Conservation (phyloP, 768 basidiomycete species). For the Rhodotorula paludigena region DNA sequence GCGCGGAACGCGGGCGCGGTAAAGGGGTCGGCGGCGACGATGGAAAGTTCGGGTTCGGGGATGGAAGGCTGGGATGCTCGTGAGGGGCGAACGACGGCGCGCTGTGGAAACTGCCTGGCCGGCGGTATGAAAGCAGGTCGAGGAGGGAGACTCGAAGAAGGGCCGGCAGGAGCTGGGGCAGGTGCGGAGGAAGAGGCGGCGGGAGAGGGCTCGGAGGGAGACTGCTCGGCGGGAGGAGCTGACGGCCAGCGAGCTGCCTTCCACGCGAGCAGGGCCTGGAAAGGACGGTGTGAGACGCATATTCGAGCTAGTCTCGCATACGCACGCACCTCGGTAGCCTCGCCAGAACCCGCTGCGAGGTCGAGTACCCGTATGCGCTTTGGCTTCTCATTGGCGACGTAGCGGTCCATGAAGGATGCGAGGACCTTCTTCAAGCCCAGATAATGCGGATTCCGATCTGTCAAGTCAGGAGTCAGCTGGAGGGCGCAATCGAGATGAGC, state of each 20-base stretch:
- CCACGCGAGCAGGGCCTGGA: conserved; percentile 15
- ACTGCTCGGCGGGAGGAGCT: not conserved
- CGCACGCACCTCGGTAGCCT: conserved; percentile 21
- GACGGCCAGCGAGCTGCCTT: conserved; percentile 12
- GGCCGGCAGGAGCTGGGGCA: not conserved
- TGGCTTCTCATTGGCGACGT: conserved; percentile 46
- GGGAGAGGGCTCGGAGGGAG: not conserved
- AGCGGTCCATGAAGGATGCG: conserved; percentile 47
- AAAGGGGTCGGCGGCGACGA: conserved; percentile 51
- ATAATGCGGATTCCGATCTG: conserved; percentile 65
- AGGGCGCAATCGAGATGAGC: not conserved
- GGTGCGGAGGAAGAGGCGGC: not conserved
- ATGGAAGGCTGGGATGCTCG: not conserved
- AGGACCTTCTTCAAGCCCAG: conserved; percentile 60
- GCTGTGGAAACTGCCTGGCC: not conserved
- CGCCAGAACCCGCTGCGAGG: conserved; percentile 55
- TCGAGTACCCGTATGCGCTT: conserved; percentile 57
- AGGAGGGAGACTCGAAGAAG: not conserved
- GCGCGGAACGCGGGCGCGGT: conserved; percentile 59
- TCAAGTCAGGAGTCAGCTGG: not conserved
- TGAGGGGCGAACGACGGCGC: conserved; percentile 24
- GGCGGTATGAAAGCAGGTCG: not conserved
- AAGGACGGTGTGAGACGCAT: not conserved
- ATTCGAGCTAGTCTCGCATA: too few relatives aligned
- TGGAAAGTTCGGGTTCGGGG: not conserved